phyloP scores from a whole-genome alignment of 108 stramenopile genomes.

The Skeletonema marinoi region DNA sequence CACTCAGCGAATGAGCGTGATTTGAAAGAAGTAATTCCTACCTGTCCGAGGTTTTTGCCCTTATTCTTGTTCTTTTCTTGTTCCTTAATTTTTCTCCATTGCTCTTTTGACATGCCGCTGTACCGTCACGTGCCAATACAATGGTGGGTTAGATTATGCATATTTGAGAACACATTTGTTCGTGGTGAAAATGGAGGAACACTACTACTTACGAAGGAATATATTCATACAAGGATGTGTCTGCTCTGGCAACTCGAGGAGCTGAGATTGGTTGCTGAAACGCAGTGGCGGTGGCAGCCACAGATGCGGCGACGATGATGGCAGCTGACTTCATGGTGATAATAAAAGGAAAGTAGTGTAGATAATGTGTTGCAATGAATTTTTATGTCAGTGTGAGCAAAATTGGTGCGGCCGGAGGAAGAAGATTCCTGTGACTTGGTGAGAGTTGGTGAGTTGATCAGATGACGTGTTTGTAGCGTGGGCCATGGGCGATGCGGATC shows the following conservation, averaged over 20 bases:
- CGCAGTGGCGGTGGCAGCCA: slow-evolving; percentile 21
- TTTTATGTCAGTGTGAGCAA: not conserved
- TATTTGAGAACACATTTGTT: not conserved
- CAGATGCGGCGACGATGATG: slow-evolving; percentile 21
- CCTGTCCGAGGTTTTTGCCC: slow-evolving; percentile 82
- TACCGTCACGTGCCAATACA: not conserved
- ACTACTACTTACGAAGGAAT: slow-evolving; percentile 54
- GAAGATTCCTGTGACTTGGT: not conserved
- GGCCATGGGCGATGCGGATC: too few species aligned
- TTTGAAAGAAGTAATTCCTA: slow-evolving; percentile 86
- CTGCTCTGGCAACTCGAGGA: slow-evolving; percentile 35
- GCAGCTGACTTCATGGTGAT: slow-evolving; percentile 49
- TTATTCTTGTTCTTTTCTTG: slow-evolving; percentile 68
- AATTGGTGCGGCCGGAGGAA: too few species aligned
- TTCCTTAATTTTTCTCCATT: slow-evolving; percentile 82
- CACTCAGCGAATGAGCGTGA: slow-evolving; percentile 81
- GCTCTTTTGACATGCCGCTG: slow-evolving; percentile 80
- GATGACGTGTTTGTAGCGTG: not conserved
- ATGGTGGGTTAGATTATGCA: not conserved
- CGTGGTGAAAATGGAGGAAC: not conserved
- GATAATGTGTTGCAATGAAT: too few species aligned
- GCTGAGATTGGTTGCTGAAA: slow-evolving; percentile 1
- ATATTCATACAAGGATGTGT: slow-evolving; percentile 71
- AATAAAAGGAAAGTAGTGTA: not conserved
- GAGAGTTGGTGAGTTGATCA: not conserved